A percentile compares a stretch with the other conserved stretches of the same genome.
Conservation (phyloP, 2,329 filamentous ascomycete genomes). For the Sporothrix humicola region DNA sequence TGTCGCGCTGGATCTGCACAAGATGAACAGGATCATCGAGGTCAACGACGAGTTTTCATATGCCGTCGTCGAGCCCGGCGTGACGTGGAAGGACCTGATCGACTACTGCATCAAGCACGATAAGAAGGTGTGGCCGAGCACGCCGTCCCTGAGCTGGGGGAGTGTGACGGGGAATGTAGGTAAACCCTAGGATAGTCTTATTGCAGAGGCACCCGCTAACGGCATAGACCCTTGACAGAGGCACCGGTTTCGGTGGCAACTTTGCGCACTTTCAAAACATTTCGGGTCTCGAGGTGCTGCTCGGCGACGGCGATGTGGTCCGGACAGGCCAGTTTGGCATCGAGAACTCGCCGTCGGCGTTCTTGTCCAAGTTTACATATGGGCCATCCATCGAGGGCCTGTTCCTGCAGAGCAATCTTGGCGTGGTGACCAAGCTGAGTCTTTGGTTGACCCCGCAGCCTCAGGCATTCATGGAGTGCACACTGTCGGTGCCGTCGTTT, state of each 20-base stretch:
- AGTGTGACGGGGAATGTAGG: slow-evolving; percentile 55
- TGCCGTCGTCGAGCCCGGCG: slow-evolving; percentile 53
- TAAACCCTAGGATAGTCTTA: neutral
- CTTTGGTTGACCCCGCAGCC: slow-evolving; percentile 15
- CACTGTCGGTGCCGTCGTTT: neutral
- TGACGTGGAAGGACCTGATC: slow-evolving; percentile 53
- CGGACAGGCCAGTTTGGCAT: slow-evolving; percentile 35
- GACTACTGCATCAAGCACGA: slow-evolving; percentile 47
- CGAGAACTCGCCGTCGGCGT: neutral
- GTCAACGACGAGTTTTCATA: slow-evolving; percentile 51
- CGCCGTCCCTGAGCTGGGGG: slow-evolving; percentile 52
- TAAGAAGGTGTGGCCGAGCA: slow-evolving; percentile 51
- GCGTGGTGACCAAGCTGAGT: slow-evolving; percentile 10
- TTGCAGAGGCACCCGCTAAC: too few species aligned
- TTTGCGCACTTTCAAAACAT: slow-evolving; percentile 48
- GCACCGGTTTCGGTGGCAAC: slow-evolving; percentile 49
- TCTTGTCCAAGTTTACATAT: slow-evolving; percentile 18
- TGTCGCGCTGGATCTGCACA: slow-evolving; percentile 53
- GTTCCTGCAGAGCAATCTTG: slow-evolving; percentile 20
- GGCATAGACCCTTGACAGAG: slow-evolving; percentile 48
- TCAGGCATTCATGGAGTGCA: slow-evolving; percentile 16
- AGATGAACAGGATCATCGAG: slow-evolving; percentile 52
- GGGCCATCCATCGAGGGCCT: slow-evolving; percentile 9
- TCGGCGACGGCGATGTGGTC: slow-evolving; percentile 42
- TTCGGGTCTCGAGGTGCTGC: slow-evolving; percentile 46